Conservation (phyloP, 495 filamentous ascomycete genomes). For the Neurospora africana region DNA sequence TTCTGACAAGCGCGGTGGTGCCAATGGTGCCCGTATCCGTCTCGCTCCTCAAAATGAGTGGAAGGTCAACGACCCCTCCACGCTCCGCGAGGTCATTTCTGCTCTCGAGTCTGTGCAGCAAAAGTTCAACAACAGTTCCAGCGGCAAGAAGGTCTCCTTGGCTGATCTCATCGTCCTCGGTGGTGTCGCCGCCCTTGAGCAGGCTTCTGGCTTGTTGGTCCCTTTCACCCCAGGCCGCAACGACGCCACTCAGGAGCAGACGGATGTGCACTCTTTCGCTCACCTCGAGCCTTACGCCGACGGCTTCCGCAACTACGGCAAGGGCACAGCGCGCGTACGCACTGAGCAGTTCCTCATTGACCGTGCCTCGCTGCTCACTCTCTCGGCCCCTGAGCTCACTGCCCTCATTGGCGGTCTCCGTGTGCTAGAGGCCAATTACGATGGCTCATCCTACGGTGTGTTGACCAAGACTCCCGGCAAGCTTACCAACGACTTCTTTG, state of each 20-base stretch:
- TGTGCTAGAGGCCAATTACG: conserved; percentile 53
- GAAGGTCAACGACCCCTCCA: conserved; percentile 55
- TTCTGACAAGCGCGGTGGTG: conserved; percentile 65
- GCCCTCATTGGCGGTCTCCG: conserved; percentile 59
- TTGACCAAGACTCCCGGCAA: conserved; percentile 52
- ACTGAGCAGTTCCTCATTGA: conserved; percentile 59
- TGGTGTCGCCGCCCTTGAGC: conserved; percentile 58
- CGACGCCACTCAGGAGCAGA: conserved; percentile 49
- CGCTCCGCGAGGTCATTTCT: conserved; percentile 45
- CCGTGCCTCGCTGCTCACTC: conserved; percentile 54
- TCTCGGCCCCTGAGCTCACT: conserved; percentile 56
- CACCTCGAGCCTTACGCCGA: conserved; percentile 53
- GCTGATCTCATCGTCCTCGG: conserved; percentile 64
- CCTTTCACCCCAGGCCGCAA: conserved; percentile 40
- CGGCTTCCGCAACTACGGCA: conserved; percentile 67
- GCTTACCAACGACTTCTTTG: conserved; percentile 67
- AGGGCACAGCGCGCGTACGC: conserved; percentile 43
- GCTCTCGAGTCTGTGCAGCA: conserved; percentile 51
- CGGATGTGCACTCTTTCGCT: conserved; percentile 49
- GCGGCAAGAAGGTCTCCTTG: conserved; percentile 56
- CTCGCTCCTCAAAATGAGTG: conserved; percentile 58
- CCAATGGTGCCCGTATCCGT: conserved; percentile 63
- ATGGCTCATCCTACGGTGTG: conserved; percentile 51
- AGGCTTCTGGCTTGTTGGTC: conserved; percentile 42
- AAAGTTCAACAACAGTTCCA: conserved; percentile 50